phyloP scores from a whole-genome alignment of 1,284 basidiomycete species.

The Coriolopsis trogii region DNA sequence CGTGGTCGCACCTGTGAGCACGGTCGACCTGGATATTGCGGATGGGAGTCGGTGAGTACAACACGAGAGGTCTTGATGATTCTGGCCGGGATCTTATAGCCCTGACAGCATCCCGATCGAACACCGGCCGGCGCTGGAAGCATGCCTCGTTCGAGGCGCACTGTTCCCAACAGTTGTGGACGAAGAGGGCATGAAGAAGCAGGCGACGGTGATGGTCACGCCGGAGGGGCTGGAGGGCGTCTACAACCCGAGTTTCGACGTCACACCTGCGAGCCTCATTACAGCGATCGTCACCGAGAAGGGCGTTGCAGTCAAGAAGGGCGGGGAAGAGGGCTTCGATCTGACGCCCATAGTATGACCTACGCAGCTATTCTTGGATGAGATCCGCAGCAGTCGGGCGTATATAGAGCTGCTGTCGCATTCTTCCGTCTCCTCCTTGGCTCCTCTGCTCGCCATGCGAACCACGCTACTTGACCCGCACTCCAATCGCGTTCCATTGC shows the following conservation, averaged over 20 bases:
- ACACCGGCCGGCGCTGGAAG: constrained; percentile 84
- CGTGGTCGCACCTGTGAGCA: constrained; percentile 88
- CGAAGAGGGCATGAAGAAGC: constrained; percentile 47
- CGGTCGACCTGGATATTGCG: constrained; percentile 79
- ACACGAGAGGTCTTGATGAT: neutral
- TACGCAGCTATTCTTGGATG: no score
- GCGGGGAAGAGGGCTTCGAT: constrained; percentile 55
- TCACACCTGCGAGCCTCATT: constrained; percentile 85
- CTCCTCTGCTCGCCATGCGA: neutral
- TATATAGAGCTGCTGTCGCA: neutral
- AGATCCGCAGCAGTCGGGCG: constrained; percentile 1
- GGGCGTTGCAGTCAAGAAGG: constrained; percentile 72
- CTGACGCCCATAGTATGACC: constrained; percentile 54
- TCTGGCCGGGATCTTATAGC: neutral
- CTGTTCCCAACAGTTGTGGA: constrained; percentile 53
- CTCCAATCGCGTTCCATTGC: no score
- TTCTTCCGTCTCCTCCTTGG: neutral
- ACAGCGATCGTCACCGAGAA: constrained; percentile 90
- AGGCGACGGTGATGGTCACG: constrained; percentile 76
- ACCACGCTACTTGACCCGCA: no score
- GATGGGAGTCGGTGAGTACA: constrained; percentile 72
- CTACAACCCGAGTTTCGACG: constrained; percentile 94
- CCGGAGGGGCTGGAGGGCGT: constrained; percentile 67
- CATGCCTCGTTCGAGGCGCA: constrained; percentile 83
- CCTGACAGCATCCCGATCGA: constrained; percentile 84